These are phyloP conservation scores for Saccharomycopsis selenospora DNA, from an alignment of 805 yeast genomes.

Conservation along the genomic window DNA sequence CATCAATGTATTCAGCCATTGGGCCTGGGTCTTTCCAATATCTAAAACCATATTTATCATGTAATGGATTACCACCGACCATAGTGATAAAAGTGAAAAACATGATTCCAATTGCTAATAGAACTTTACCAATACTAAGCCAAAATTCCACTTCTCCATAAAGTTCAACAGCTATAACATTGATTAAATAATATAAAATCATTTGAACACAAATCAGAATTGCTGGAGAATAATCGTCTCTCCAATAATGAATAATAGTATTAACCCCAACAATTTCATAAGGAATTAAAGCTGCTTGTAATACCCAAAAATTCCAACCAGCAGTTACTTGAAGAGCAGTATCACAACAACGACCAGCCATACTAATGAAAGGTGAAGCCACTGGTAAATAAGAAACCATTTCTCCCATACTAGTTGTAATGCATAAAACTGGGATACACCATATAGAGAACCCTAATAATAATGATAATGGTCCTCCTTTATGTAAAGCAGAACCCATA, in stretches of 20 bases:
- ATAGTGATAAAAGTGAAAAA: constrained; percentile 71
- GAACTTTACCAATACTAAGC: constrained; percentile 65
- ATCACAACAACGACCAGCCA: constrained; percentile 72
- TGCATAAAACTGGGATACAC: constrained; percentile 60
- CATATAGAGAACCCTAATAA: constrained; percentile 60
- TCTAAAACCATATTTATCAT: constrained; percentile 54
- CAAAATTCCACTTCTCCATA: constrained; percentile 83
- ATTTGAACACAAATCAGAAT: constrained; percentile 61
- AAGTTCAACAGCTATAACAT: constrained; percentile 62
- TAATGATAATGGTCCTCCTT: constrained; percentile 66
- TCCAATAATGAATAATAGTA: constrained; percentile 74
- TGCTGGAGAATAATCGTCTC: constrained; percentile 67
- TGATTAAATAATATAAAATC: constrained; percentile 53
- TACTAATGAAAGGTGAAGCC: constrained; percentile 65
- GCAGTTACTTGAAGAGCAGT: constrained; percentile 67
- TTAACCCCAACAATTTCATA: constrained; percentile 79
- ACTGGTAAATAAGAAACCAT: constrained; percentile 72
- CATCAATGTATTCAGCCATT: constrained; percentile 47
- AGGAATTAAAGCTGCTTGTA: constrained; percentile 73
- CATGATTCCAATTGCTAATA: constrained; percentile 69
- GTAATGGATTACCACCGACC: constrained; percentile 81
- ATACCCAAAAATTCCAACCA: constrained; percentile 75
- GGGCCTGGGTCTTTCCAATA: constrained; percentile 50
- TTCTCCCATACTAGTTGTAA: constrained; percentile 70
- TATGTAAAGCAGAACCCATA: constrained; percentile 53